Percentiles rank a stretch among this genome's conserved stretches.
Conservation (phyloP, 257 asterid genomes). For the Solanum commersonii region DNA sequence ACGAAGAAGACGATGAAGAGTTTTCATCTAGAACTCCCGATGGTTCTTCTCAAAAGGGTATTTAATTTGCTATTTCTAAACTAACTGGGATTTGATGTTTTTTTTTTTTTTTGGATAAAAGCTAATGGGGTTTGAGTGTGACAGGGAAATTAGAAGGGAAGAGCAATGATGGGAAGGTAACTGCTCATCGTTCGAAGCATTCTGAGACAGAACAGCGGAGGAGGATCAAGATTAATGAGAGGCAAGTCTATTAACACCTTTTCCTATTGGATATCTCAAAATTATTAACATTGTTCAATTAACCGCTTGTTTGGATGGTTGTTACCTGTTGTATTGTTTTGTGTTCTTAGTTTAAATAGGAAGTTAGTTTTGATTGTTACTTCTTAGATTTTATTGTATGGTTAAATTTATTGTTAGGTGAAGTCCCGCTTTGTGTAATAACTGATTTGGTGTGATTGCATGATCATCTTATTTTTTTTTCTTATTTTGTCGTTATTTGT, state of each 20-base stretch:
- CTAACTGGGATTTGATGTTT: neutral
- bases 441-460: neutral
- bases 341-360: neutral
- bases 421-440: neutral
- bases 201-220: slow-evolving; percentile 83
- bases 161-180: slow-evolving; percentile 42
- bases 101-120: neutral
- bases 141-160: slow-evolving; percentile 37
- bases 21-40: slow-evolving; percentile 26
- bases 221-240: slow-evolving; percentile 82
- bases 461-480: neutral
- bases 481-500: neutral
- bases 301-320: neutral
- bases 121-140: neutral
- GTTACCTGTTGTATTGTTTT: neutral
- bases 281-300: neutral
- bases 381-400: neutral
- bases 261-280: neutral
- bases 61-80: neutral
- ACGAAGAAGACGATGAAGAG: slow-evolving; percentile 25
- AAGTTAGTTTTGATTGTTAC: neutral
- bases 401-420: neutral
- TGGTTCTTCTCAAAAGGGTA: slow-evolving; percentile 45
- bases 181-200: slow-evolving; percentile 58
- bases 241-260: slow-evolving; percentile 19